Base-by-base conservation (phyloP, 2,329 filamentous ascomycete genomes). In the Penicillium polonicum region DNA sequence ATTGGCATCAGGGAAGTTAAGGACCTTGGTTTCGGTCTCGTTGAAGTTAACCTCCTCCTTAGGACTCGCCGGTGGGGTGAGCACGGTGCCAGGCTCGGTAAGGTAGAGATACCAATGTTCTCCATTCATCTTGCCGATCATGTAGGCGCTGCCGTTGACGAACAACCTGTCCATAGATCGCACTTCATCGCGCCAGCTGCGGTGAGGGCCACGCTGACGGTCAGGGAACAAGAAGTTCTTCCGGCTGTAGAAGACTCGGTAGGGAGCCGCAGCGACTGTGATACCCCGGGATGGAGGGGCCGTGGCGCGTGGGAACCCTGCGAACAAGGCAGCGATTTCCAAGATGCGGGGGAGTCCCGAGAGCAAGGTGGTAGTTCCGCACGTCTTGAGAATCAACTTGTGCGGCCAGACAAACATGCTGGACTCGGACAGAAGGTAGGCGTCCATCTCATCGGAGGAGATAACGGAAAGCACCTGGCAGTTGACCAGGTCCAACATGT, bases 371-470 rank as follows among this genome's bases (percentile, higher is more conserved):
- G 94, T 99, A 25, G 94, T 99, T 60, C 94, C 94, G 71, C 94
- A 99, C 8, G 94, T 99, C 85, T 99, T 99, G 66, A 99, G 82
- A 60, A 99, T 96, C 63, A 99, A 85, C 83, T 99, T 99, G 85
- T 99, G 94, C n/a, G 92, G 92, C 77, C 96, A 99, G 68, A 99
- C 91, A 74, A 99, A 99, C 92, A 99, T 96, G 89, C 94, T 97
- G 41, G 94, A 97, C 79, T 99, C 94, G 62, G 94, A 99, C 55
- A 99, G 83, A 7, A 99, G 86, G 74, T 99, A 99, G 64, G 94
- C 93, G 72, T 99, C 94, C 68, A 97, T 89, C 72, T 93, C 88
- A 63, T 96, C 92, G 25, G 93, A 96, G 73, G 93, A 88, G 63
- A 99, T 85, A 61, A 96, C 89, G 4, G 94, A 99, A 55, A 99